Conservation (phyloP, 495 filamentous ascomycete species). For the Penicillium simplicissimum region DNA sequence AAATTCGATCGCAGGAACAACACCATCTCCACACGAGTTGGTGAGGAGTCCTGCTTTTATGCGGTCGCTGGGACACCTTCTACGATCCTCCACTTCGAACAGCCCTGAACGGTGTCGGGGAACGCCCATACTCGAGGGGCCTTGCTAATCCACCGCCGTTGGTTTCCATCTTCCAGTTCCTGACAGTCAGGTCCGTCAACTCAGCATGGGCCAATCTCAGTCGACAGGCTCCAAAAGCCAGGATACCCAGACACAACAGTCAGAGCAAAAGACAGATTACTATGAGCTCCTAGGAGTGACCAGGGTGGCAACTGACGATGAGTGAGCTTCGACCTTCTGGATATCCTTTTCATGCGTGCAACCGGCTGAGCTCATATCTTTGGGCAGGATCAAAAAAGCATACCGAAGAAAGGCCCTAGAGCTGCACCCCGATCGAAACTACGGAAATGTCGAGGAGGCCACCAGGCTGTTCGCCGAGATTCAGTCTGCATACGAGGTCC, state of each 20-base stretch:
- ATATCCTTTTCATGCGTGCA: neutral
- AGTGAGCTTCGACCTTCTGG: constrained; percentile 54
- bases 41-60: neutral
- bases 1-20: neutral
- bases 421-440: constrained; percentile 93
- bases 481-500: constrained; percentile 89
- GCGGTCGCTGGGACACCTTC: neutral
- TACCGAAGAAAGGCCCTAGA: constrained; percentile 90
- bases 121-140: neutral
- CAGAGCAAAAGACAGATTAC: constrained; percentile 72
- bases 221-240: constrained; percentile 53
- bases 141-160: neutral
- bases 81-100: neutral
- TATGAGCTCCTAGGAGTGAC: constrained; percentile 84
- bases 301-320: constrained; percentile 72
- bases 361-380: neutral
- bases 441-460: constrained; percentile 76
- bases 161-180: neutral
- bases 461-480: constrained; percentile 87
- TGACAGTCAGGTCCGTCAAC: neutral
- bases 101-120: neutral
- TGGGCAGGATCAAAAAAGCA: constrained; percentile 81
- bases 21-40: neutral
- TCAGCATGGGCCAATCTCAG: constrained; percentile 77
- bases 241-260: constrained; percentile 19